Percentiles rank a stretch among this genome's conserved stretches.
Evolutionary conservation across 2,329 filamentous ascomycete species (phyloP).

Genomic region (Microsporum ferrugineum): DNA sequence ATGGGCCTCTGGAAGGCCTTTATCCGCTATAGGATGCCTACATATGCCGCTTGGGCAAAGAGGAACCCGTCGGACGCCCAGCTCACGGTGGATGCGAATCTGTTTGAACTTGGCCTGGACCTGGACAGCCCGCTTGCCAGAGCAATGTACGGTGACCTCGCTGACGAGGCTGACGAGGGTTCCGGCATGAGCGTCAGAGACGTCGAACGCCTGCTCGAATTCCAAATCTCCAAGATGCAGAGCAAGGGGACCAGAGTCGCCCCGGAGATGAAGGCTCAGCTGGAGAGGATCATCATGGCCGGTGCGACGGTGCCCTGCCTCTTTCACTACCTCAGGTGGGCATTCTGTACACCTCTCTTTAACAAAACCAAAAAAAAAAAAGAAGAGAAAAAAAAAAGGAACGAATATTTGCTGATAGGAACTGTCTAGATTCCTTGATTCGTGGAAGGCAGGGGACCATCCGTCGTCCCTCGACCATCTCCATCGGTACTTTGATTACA

Average conservation of each 20-base stretch:
- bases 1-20: slow-evolving; percentile 73
- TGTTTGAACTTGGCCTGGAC: slow-evolving; percentile 49
- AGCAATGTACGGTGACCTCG: slow-evolving; percentile 41
- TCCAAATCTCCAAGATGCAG: slow-evolving; percentile 80
- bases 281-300: slow-evolving; percentile 57
- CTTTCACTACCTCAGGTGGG: slow-evolving; percentile 61
- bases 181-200: slow-evolving; percentile 41
- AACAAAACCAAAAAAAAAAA: background rate
- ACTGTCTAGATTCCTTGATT: slow-evolving; percentile 62
- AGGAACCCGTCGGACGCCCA: slow-evolving; percentile 38
- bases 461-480: slow-evolving; percentile 80
- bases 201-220: slow-evolving; percentile 68
- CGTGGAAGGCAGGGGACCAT: slow-evolving; percentile 85
- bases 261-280: slow-evolving; percentile 56
- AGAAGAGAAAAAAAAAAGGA: background rate
- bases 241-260: slow-evolving; percentile 74
- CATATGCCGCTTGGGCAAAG: slow-evolving; percentile 49
- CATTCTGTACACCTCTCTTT: background rate
- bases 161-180: slow-evolving; percentile 20
- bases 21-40: slow-evolving; percentile 67
- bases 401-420: background rate
- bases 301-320: slow-evolving; percentile 59
- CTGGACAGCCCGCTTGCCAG: slow-evolving; percentile 37
- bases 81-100: slow-evolving; percentile 50
- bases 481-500: slow-evolving; percentile 94